Evolutionary conservation across 2,329 filamentous ascomycete species (phyloP).

Genomic region (Pseudogymnoascus sp.): DNA sequence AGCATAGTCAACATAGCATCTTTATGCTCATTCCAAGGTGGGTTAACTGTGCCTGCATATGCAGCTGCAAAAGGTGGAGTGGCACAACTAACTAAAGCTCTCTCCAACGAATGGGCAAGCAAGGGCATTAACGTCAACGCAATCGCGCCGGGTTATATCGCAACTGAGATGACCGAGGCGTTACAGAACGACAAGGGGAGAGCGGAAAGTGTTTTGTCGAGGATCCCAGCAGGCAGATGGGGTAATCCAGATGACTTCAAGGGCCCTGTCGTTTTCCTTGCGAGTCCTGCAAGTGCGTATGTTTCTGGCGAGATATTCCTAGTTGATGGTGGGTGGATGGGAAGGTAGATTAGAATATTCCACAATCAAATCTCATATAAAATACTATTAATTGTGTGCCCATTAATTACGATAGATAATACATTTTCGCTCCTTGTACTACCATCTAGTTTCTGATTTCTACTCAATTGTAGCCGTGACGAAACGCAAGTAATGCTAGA

Average conservation of each 20-base stretch:
- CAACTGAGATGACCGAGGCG: constrained; percentile 80
- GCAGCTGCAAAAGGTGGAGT: constrained; percentile 80
- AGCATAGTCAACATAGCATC: constrained; percentile 79
- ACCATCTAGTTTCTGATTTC: too few species aligned
- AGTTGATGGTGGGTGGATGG: constrained; percentile 14
- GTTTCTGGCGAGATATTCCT: constrained; percentile 11
- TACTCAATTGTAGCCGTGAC: too few species aligned
- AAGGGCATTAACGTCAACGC: constrained; percentile 74
- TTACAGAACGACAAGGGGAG: constrained; percentile 63
- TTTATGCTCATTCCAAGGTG: constrained; percentile 84
- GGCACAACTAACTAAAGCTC: constrained; percentile 73
- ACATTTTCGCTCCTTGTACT: too few species aligned
- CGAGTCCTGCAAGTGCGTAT: constrained; percentile 7
- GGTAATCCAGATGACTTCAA: constrained; percentile 79
- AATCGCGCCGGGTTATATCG: constrained; percentile 79
- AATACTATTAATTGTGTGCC: too few species aligned
- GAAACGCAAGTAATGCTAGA: too few species aligned
- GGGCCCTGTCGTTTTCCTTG: constrained; percentile 67
- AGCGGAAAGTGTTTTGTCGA: constrained; percentile 60
- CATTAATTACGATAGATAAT: too few species aligned
- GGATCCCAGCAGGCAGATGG: constrained; percentile 78
- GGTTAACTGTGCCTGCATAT: constrained; percentile 82
- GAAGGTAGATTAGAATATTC: constrained; percentile 58
- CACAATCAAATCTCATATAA: constrained; percentile 34
- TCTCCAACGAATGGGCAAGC: constrained; percentile 74